A percentile compares a stretch with the other conserved stretches of the same genome.
These are phyloP conservation scores for Trichoderma asperelloides DNA, from an alignment of 495 filamentous ascomycete genomes.

Conservation along the genomic window DNA sequence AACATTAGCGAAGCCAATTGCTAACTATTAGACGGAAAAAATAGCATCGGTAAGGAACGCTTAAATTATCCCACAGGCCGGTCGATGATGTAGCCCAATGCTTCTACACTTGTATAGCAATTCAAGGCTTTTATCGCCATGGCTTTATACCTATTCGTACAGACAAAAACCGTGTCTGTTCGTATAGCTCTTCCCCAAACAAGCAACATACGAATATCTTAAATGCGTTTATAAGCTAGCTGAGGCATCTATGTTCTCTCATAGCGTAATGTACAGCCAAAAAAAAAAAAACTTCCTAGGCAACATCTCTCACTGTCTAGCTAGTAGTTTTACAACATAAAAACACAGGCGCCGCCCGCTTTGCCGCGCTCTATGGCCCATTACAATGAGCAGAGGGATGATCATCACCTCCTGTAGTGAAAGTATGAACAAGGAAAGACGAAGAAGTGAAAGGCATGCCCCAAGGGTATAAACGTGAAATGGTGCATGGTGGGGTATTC, in stretches of 20 bases:
- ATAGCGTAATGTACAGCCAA: conserved; percentile 2
- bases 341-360: background rate
- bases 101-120: no score
- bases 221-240: conserved; percentile 3
- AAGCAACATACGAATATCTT: background rate
- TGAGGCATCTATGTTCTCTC: background rate
- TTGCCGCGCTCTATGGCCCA: conserved; percentile 1
- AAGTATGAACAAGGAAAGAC: background rate
- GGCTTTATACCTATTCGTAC: no score
- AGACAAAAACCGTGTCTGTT: no score
- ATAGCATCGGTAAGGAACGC: no score
- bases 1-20: no score
- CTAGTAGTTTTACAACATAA: background rate
- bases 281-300: background rate
- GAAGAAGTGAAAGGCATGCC: background rate
- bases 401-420: background rate
- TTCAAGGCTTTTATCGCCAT: no score
- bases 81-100: no score
- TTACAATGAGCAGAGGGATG: conserved; percentile 7
- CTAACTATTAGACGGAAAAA: no score
- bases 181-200: no score
- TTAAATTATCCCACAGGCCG: no score
- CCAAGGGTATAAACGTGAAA: background rate
- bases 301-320: background rate
- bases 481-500: background rate